A percentile compares a stretch with the other conserved stretches of the same genome.
Evolutionary conservation across 148 eudicot species (phyloP).

Genomic region (Spergularia bocconei): DNA sequence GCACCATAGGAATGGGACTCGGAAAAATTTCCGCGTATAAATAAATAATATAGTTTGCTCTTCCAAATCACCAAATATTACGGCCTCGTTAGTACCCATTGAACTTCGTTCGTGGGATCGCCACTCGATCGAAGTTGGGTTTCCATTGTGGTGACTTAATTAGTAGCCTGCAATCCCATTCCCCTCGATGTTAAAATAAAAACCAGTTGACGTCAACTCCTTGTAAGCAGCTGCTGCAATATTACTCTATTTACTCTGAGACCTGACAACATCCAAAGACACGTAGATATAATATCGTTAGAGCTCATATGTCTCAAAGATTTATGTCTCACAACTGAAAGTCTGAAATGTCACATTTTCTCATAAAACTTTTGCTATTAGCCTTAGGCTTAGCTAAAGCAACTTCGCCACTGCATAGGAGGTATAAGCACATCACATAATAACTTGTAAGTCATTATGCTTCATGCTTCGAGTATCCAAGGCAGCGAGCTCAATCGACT

Average conservation of each 20-base stretch:
- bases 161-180: background rate
- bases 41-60: too few species aligned
- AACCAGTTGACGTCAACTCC: background rate
- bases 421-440: too few species aligned
- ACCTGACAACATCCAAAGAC: conserved; percentile 1
- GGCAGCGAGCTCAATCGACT: too few species aligned
- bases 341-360: background rate
- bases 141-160: background rate
- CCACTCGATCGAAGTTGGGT: background rate
- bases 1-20: background rate
- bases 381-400: background rate
- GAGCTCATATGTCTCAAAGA: conserved; percentile 5
- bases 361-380: conserved; percentile 2
- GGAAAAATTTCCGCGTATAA: too few species aligned
- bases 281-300: background rate
- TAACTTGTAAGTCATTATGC: too few species aligned
- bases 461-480: too few species aligned
- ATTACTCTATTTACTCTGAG: background rate
- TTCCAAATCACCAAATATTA: too few species aligned
- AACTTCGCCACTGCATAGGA: background rate
- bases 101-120: background rate
- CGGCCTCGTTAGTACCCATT: conserved; percentile 1
- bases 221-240: background rate
- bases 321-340: conserved; percentile 1
- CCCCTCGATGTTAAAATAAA: background rate